phyloP scores from a whole-genome alignment of 1,139 yeast genomes.

The Hanseniaspora sp. region DNA sequence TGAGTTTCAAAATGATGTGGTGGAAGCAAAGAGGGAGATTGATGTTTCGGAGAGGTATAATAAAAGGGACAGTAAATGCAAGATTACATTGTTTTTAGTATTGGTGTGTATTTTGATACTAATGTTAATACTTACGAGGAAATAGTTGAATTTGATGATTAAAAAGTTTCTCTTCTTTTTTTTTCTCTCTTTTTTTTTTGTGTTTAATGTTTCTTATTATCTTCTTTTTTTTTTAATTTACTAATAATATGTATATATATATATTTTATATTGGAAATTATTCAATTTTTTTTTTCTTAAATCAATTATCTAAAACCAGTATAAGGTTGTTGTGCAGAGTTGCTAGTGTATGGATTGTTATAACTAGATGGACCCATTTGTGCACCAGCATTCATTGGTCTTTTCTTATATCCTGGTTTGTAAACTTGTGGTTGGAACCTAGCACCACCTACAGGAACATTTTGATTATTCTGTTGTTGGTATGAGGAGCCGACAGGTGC shows the following conservation, averaged over 20 bases:
- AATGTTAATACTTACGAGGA: conserved; percentile 54
- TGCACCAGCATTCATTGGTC: conserved; percentile 23
- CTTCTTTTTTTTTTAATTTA: background rate
- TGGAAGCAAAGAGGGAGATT: conserved; percentile 67
- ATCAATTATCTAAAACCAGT: conserved; percentile 8
- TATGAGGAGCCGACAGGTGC: conserved; percentile 17
- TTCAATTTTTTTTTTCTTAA: background rate
- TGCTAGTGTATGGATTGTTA: background rate
- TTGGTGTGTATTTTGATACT: conserved; percentile 60
- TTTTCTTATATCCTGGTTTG: conserved; percentile 33
- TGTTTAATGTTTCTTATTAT: background rate
- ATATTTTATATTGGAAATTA: background rate
- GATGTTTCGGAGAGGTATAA: conserved; percentile 70
- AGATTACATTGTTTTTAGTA: conserved; percentile 60
- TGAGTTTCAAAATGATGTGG: conserved; percentile 63
- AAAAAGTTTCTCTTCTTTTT: too few relatives aligned
- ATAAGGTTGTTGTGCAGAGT: conserved; percentile 4
- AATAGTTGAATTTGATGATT: conserved; percentile 21
- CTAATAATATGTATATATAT: too few relatives aligned
- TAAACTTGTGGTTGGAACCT: conserved; percentile 17
- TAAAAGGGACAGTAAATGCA: conserved; percentile 82
- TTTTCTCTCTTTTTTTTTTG: too few relatives aligned
- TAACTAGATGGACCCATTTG: conserved; percentile 7
- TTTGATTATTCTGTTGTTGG: conserved; percentile 18
- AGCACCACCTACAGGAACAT: conserved; percentile 2